Evolutionary conservation across 805 yeast genomes (phyloP), one percentile per base, ranked within the genome.

Genomic region (Candida easanensis): DNA sequence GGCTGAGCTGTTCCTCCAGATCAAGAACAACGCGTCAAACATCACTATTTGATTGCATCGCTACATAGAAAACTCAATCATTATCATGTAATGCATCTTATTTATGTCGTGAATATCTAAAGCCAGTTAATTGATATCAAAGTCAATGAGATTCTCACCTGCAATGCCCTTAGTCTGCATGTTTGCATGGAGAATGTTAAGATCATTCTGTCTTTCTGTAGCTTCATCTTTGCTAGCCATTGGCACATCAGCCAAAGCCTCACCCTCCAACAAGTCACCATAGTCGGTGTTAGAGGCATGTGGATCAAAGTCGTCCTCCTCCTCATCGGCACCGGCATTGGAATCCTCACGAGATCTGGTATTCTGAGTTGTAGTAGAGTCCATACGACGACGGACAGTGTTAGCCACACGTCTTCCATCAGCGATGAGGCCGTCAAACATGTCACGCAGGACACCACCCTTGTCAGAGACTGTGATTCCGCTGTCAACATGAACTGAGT

Each of bases 371-470:
- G 84, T 77, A 9, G 77, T 80, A 14, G 83, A 79, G 60, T 89
- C 96, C 76, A 88, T 89, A 50, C 96, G 81, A 52, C 84, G 82
- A 51, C 91, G 80, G 4, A 93, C 95, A 58, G 88, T 90, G 41
- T 77, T 80, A 1, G 98, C 98, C 13, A 91, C 95, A 44, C 91
- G 79, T 60, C 88, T 74, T 5, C 98, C 97, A 65, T 93, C 97
- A 0, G 95, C 93, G 47, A 91, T 74, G 45, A 93, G 73, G 10
- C 93, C 91, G 61, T 88, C 95, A 66, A 91, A 87, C 79, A 93
- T 84, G 43, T 87, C 91, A 44, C 96, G 74, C 45, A 93, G 66
- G 23, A 84, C 83, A 41, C 76, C 77, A 30, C 72, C 67, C 53
- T 71, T 74, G 36, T 70, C 69, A 28, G 70, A 68, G 30, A 69